A percentile compares a stretch with the other conserved stretches of the same genome.
Evolutionary conservation across 164 flowering plant species (phyloP).

Genomic region (Brasenia schreberi): DNA sequence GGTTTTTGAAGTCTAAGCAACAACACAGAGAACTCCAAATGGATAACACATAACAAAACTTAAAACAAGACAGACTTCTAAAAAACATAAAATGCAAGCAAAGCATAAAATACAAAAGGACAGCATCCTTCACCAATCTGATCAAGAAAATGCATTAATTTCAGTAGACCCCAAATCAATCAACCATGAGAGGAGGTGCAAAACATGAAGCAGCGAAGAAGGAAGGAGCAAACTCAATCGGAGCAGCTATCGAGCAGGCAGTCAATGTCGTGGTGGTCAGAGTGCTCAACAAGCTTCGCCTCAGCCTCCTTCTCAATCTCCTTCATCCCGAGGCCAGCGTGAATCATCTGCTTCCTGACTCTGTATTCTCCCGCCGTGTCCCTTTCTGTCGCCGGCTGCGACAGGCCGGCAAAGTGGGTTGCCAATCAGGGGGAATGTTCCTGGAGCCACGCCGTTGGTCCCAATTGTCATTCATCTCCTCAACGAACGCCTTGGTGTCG

Average conservation of each 20-base stretch:
- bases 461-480: constrained; percentile 93
- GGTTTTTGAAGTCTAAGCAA: no score
- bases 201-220: neutral
- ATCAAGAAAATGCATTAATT: no score
- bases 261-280: constrained; percentile 61
- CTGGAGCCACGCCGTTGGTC: constrained; percentile 33
- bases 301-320: constrained; percentile 93
- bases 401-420: neutral
- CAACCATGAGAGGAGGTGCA: no score
- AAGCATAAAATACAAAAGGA: no score
- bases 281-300: constrained; percentile 43
- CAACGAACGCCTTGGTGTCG: constrained; percentile 85
- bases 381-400: neutral
- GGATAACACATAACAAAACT: no score
- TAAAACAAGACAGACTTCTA: no score
- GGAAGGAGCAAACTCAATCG: constrained; percentile 36
- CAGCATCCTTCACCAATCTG: no score
- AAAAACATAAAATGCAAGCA: no score
- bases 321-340: constrained; percentile 84
- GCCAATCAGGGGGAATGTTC: neutral
- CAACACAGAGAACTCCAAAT: no score
- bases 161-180: no score
- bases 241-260: constrained; percentile 76
- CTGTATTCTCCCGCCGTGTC: constrained; percentile 59
- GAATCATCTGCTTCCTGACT: constrained; percentile 84